Conservation (phyloP, 768 basidiomycete species). For the Panus rudis region DNA sequence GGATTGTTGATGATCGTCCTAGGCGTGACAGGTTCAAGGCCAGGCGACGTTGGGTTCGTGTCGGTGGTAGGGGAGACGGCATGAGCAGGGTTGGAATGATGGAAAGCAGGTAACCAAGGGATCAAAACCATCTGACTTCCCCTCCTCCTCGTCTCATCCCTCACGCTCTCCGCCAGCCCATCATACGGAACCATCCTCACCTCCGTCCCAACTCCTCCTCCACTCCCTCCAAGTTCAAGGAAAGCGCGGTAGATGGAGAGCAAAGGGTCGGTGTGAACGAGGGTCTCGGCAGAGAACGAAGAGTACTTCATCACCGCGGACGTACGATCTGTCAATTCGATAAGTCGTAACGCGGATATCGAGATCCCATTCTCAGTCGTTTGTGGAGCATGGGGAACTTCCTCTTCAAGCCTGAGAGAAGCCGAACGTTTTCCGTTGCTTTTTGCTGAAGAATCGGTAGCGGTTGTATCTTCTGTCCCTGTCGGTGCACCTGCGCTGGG, state of each 20-base stretch:
- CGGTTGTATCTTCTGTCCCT: slow-evolving; percentile 1
- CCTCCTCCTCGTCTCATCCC: slow-evolving; percentile 53
- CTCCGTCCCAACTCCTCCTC: neutral
- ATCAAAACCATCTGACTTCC: slow-evolving; percentile 72
- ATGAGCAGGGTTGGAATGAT: slow-evolving; percentile 9
- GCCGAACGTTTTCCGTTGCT: slow-evolving; percentile 1
- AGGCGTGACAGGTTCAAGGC: slow-evolving; percentile 12
- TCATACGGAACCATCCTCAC: slow-evolving; percentile 58
- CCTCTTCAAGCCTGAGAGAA: neutral
- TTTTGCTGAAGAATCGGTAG: slow-evolving; percentile 3
- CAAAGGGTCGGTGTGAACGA: slow-evolving; percentile 67
- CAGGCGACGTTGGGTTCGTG: slow-evolving; percentile 5
- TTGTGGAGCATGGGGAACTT: neutral
- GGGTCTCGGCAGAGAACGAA: slow-evolving; percentile 41
- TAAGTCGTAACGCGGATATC: slow-evolving; percentile 77
- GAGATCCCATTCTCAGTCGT: slow-evolving; percentile 24
- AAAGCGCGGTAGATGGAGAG: slow-evolving; percentile 73
- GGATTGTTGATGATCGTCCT: slow-evolving; percentile 43
- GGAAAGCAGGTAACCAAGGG: slow-evolving; percentile 56
- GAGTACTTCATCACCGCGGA: slow-evolving; percentile 62
- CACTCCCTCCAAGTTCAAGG: slow-evolving; percentile 53
- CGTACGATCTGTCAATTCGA: slow-evolving; percentile 70
- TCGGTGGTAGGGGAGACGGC: slow-evolving; percentile 11
- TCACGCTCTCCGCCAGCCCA: slow-evolving; percentile 62
- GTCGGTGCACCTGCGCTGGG: neutral